These are phyloP conservation scores for Fusarium sororula DNA, from an alignment of 2,329 filamentous ascomycete genomes.

Conservation along the genomic window DNA sequence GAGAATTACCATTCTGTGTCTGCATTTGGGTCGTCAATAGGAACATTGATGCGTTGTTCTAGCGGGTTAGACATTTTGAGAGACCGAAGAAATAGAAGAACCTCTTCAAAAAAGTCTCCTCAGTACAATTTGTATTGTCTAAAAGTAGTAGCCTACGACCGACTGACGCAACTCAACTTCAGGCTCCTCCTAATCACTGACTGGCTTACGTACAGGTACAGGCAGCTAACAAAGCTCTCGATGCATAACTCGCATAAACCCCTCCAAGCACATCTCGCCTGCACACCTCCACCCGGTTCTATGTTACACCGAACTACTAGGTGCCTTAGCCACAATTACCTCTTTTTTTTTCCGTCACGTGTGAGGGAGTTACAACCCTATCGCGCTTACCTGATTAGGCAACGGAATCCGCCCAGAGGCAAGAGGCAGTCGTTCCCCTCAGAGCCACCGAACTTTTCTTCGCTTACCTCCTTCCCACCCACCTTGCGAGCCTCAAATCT, in stretches of 20 bases:
- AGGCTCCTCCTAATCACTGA: conserved; percentile 11
- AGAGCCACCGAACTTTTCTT: conserved; percentile 60
- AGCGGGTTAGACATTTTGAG: conserved; percentile 66
- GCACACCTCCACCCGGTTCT: conserved; percentile 34
- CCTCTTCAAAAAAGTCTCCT: neutral
- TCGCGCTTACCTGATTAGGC: conserved; percentile 42
- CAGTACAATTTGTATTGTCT: conserved; percentile 1
- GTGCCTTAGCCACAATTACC: neutral
- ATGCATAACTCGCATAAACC: conserved; percentile 36
- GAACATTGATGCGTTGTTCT: conserved; percentile 77
- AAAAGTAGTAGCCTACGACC: conserved; percentile 26
- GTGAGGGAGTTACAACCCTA: conserved; percentile 51
- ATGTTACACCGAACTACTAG: conserved; percentile 36
- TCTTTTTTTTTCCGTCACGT: conserved; percentile 46
- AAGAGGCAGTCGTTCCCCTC: conserved; percentile 47
- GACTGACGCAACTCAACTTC: conserved; percentile 11
- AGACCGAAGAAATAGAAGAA: neutral
- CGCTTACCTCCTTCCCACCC: conserved; percentile 56
- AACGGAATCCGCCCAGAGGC: conserved; percentile 51
- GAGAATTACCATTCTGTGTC: conserved; percentile 91
- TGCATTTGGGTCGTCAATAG: conserved; percentile 93
- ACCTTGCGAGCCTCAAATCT: conserved; percentile 64
- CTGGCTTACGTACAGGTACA: conserved; percentile 23
- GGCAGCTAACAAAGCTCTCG: conserved; percentile 10
- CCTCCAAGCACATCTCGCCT: conserved; percentile 18